These are phyloP conservation scores for Auricularia sp. DNA, from an alignment of 768 basidiomycete species.

Conservation along the genomic window DNA sequence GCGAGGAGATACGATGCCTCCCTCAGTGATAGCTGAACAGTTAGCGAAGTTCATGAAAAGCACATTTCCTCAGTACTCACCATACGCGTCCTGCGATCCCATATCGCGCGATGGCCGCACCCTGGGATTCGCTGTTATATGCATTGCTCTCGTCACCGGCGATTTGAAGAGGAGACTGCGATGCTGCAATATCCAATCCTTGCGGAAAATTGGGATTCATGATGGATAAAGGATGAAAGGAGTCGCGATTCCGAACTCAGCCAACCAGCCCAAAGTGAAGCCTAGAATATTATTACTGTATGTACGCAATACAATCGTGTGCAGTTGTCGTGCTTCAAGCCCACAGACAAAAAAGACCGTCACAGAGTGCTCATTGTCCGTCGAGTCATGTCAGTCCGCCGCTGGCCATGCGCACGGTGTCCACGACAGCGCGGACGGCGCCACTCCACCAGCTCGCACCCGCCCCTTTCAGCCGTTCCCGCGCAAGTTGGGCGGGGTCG, in stretches of 20 bases:
- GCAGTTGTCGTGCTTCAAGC: no score
- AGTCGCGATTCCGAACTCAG: no score
- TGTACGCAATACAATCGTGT: no score
- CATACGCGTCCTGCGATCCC: slow-evolving; percentile 83
- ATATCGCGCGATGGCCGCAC: slow-evolving; percentile 52
- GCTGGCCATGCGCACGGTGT: background rate
- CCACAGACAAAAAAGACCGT: background rate
- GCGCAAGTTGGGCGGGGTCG: background rate
- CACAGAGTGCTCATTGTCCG: no score
- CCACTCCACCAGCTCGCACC: background rate
- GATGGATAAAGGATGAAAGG: no score
- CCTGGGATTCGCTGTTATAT: slow-evolving; percentile 28
- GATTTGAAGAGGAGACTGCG: background rate
- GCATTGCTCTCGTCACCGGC: background rate
- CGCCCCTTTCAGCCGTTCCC: background rate
- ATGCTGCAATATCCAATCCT: slow-evolving; percentile 31
- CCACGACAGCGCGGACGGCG: background rate
- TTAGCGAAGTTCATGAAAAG: background rate
- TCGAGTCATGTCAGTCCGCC: background rate
- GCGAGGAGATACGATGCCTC: slow-evolving; percentile 60
- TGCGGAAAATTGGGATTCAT: slow-evolving; percentile 36
- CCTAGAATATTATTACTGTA: no score
- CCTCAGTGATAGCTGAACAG: slow-evolving; percentile 16
- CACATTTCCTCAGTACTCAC: slow-evolving; percentile 30
- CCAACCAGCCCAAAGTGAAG: no score